Evolutionary conservation across 2,329 filamentous ascomycete species (phyloP), one percentile per base, ranked within the genome.

Genomic region (Cordyceps farinosa): DNA sequence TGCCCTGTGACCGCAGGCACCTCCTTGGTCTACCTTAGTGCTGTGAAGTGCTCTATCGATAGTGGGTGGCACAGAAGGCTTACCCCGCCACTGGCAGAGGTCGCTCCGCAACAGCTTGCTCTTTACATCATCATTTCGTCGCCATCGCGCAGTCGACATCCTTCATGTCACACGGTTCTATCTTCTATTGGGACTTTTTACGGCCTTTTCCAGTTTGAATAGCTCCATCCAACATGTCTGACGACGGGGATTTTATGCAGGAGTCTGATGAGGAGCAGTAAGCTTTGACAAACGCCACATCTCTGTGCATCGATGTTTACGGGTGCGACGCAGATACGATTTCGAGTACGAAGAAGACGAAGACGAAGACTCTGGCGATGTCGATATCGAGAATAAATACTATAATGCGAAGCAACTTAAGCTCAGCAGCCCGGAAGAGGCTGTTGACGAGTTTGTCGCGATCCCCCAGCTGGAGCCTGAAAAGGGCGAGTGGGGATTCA

Each of bases 381-480:
- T 97, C 70, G 92, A 94, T 69, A 96, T 98, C 75, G 95, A 99
- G 76, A 99, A 99, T 82, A 97, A 97, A 79, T 99, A 99, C 82
- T 99, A 98, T 84, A 98, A 97, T 78, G 95, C 95, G 50, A 99
- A 99, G 79, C 94, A 98, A 79, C 88, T 96, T 74, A 99, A 98
- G 81, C 82, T 83, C 50, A 88, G 89, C 66, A 92, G 93, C 64
- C 92, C 94, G 0, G 87, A 95, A 71, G 92, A 92, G 69, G 95
- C 95, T 2, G 90, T 99, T 62, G 87, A 88, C 42, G 94, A 98
- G 75, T 99, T 99, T 71, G 80, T 98, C n/a, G 90, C 87, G 38
- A 89, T 99, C 66, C 92, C 92, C 5, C 82, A 85, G 15, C 76
- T 97, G 52, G 94, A 99, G 76, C 79, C 87, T 61, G 92, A 97